Evolutionary conservation across 1,139 yeast species (phyloP), one percentile per base, ranked within the genome.

Genomic region (Sugiyamaella castrensis): DNA sequence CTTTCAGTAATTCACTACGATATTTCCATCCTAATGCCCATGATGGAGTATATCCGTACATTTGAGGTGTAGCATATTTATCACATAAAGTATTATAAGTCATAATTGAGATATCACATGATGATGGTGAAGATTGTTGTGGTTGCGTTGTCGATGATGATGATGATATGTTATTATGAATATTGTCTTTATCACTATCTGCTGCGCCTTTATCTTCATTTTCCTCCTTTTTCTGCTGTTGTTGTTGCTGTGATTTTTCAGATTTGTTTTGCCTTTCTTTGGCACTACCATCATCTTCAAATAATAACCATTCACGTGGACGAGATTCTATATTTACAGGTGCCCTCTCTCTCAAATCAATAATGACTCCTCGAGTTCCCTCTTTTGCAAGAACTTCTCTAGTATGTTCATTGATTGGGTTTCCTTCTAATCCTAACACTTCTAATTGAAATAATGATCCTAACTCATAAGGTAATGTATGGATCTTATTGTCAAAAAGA

Each of bases 1-100:
- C 81, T 54, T 82, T 79, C 56, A 92, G 76, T 44, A 79, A 73
- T 51, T 84, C 82, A 63, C 84, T 80, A 69, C 99, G 83, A 69
- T 84, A 89, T n/a, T 85, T 86, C 98, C 98, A 91, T 47, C 82
- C 80, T 55, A 92, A 76, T 6, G 98, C 98, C 98, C 98, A 92
- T 1, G 95, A 82, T 29, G 98, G 98, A 1, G 98, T 89, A 65
- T 87, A 92, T 61, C 87, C 91, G 67, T 87, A 94, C 85, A 91
- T 77, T 66, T 82, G 86, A 16, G 94, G 79, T 8, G 97, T 89
- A 3, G 98, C 98, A 71, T 91, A 91, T 66, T 86, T 95, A 65
- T 92, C 98, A 69, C 98, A 92, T 64, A 92, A 75, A 2, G 95
- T 87, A 67, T 92, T 92, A 73, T 89, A 92, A 42, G 91, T 82